Evolutionary conservation across 2,329 filamentous ascomycete genomes (phyloP).

Genomic region (Colletotrichum lentis): DNA sequence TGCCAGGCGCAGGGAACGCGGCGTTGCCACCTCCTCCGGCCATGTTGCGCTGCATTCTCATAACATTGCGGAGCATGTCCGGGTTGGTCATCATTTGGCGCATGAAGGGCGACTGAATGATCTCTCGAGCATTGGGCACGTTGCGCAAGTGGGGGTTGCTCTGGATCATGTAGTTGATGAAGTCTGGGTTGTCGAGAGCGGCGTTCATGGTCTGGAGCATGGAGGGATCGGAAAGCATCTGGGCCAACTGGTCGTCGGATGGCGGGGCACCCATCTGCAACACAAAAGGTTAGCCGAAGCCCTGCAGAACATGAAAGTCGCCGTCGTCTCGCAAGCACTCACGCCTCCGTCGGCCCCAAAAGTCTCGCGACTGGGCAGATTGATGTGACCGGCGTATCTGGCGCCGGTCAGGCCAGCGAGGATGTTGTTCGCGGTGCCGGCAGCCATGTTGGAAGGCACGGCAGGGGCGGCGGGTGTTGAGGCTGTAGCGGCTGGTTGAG

Average conservation of each 20-base stretch:
- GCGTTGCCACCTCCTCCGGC: conserved; percentile 59
- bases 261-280: conserved; percentile 87
- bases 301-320: not conserved
- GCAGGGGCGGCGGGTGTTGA: conserved; percentile 62
- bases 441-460: conserved; percentile 79
- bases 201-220: conserved; percentile 90
- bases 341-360: conserved; percentile 96
- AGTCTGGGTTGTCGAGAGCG: conserved; percentile 91
- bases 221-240: conserved; percentile 88
- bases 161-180: conserved; percentile 94
- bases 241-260: conserved; percentile 79
- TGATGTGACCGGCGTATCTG: conserved; percentile 89
- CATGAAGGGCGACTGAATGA: conserved; percentile 88
- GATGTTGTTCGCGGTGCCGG: conserved; percentile 86
- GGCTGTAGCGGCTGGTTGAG: conserved; percentile 52
- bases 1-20: conserved; percentile 88
- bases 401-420: conserved; percentile 91
- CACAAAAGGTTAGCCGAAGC: conserved; percentile 40
- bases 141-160: conserved; percentile 83
- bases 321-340: conserved; percentile 53
- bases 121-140: conserved; percentile 79
- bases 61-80: conserved; percentile 80
- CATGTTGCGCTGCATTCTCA: conserved; percentile 81
- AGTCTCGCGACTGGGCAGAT: conserved; percentile 84
- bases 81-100: conserved; percentile 94